Conservation (phyloP, 805 yeast species). For the Ogataea salicorniae region DNA sequence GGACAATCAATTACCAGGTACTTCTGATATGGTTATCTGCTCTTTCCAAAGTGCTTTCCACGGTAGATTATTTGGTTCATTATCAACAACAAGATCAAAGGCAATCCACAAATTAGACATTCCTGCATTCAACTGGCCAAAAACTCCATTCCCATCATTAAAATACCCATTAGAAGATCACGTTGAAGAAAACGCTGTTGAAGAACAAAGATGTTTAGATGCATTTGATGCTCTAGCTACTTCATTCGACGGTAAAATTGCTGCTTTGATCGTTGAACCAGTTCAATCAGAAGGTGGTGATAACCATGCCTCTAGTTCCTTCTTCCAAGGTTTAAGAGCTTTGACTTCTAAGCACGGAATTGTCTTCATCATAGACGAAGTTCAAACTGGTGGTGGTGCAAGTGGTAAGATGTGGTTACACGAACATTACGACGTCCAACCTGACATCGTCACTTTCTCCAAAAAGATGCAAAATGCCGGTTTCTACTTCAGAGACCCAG, state of each 20-base stretch:
- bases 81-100: slow-evolving; percentile 51
- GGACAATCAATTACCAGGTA: slow-evolving; percentile 48
- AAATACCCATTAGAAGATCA: slow-evolving; percentile 75
- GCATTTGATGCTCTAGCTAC: slow-evolving; percentile 37
- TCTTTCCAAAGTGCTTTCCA: slow-evolving; percentile 54
- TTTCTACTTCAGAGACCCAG: slow-evolving; percentile 56
- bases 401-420: slow-evolving; percentile 73
- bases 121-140: slow-evolving; percentile 59
- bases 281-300: slow-evolving; percentile 77
- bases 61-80: slow-evolving; percentile 52
- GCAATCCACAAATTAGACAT: slow-evolving; percentile 54
- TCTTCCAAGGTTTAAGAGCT: slow-evolving; percentile 59
- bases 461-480: slow-evolving; percentile 74
- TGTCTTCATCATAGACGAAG: slow-evolving; percentile 64
- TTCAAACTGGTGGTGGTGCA: slow-evolving; percentile 72
- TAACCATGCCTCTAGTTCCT: slow-evolving; percentile 58
- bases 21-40: slow-evolving; percentile 47
- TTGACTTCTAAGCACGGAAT: slow-evolving; percentile 52
- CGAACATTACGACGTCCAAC: slow-evolving; percentile 59
- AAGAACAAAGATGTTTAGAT: slow-evolving; percentile 43
- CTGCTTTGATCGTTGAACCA: slow-evolving; percentile 53
- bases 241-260: slow-evolving; percentile 39
- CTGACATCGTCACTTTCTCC: slow-evolving; percentile 66
- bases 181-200: slow-evolving; percentile 44
- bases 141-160: slow-evolving; percentile 67